phyloP scores from a whole-genome alignment of 2,329 filamentous ascomycete genomes.

The Colletotrichum orbiculare region DNA sequence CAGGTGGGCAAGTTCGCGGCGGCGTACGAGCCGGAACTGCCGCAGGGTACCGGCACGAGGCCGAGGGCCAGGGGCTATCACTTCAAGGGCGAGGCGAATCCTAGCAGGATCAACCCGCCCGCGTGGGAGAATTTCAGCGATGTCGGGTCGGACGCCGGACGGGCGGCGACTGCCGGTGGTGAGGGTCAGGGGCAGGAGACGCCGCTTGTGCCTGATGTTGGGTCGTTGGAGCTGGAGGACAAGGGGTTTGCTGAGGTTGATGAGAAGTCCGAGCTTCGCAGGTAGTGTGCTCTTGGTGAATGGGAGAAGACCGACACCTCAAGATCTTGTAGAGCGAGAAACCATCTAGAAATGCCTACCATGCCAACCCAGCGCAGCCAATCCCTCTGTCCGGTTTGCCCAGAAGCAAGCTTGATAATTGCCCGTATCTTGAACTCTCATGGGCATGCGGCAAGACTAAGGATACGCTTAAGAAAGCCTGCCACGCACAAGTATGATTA shows the following conservation, averaged over 20 bases:
- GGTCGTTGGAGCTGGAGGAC: constrained; percentile 62
- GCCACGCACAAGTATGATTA: too few relatives aligned
- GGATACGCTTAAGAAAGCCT: too few relatives aligned
- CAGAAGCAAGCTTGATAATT: too few relatives aligned
- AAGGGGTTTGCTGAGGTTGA: constrained; percentile 62
- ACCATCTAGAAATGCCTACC: too few relatives aligned
- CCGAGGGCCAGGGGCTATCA: constrained; percentile 87
- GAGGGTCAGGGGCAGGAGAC: constrained; percentile 61
- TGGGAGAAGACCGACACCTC: too few relatives aligned
- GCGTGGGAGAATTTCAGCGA: constrained; percentile 69
- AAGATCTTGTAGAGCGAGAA: too few relatives aligned
- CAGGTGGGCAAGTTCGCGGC: constrained; percentile 54
- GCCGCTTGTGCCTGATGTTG: constrained; percentile 58
- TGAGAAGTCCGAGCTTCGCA: constrained; percentile 43
- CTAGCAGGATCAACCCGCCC: constrained; percentile 74
- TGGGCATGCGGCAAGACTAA: too few relatives aligned
- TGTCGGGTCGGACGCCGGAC: constrained; percentile 34
- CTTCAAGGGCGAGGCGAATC: constrained; percentile 75
- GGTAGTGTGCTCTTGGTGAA: background rate
- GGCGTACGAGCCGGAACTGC: constrained; percentile 77
- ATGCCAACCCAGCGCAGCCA: too few relatives aligned
- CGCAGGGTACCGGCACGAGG: constrained; percentile 78
- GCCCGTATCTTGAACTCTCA: too few relatives aligned
- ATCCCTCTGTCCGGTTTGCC: too few relatives aligned
- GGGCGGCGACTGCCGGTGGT: constrained; percentile 48